Conservation (phyloP, 2,329 filamentous ascomycete genomes). For the Didymella glomerata region DNA sequence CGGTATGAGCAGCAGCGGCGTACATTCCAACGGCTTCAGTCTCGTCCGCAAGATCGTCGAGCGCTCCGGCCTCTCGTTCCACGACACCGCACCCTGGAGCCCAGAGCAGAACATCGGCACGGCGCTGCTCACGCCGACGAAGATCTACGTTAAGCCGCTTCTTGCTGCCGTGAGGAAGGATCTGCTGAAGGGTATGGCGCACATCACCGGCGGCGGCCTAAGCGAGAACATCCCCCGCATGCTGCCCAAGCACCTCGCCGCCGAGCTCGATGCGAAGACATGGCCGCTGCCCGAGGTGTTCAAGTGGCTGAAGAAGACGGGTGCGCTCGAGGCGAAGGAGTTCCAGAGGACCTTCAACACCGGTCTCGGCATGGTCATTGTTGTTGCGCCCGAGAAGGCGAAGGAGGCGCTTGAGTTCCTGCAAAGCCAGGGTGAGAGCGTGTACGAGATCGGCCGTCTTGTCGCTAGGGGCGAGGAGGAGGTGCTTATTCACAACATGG, state of each 20-base stretch:
- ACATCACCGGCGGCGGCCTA: constrained; percentile 95
- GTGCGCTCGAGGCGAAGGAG: constrained; percentile 77
- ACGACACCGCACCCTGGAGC: constrained; percentile 80
- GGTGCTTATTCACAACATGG: constrained; percentile 65
- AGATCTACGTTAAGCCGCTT: constrained; percentile 89
- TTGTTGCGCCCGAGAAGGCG: constrained; percentile 73
- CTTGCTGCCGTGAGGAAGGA: constrained; percentile 69
- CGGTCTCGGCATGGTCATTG: constrained; percentile 91
- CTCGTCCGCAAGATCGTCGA: constrained; percentile 91
- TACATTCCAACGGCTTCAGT: constrained; percentile 97
- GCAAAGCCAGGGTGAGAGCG: constrained; percentile 74
- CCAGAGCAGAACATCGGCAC: constrained; percentile 70
- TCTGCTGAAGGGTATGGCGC: constrained; percentile 88
- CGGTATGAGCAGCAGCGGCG: constrained; percentile 82
- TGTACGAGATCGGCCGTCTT: constrained; percentile 78
- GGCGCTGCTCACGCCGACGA: constrained; percentile 85
- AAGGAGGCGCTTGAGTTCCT: constrained; percentile 68
- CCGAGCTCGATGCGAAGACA: constrained; percentile 77
- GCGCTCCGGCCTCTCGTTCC: constrained; percentile 74
- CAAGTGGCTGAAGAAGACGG: constrained; percentile 79
- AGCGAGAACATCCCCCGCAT: constrained; percentile 94
- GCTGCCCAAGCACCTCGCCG: constrained; percentile 80
- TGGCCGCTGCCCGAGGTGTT: constrained; percentile 85
- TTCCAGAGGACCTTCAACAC: constrained; percentile 96
- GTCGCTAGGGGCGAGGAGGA: constrained; percentile 62